Evolutionary conservation across 2,329 filamentous ascomycete genomes (phyloP).

Genomic region (Neonectria coccinea): DNA sequence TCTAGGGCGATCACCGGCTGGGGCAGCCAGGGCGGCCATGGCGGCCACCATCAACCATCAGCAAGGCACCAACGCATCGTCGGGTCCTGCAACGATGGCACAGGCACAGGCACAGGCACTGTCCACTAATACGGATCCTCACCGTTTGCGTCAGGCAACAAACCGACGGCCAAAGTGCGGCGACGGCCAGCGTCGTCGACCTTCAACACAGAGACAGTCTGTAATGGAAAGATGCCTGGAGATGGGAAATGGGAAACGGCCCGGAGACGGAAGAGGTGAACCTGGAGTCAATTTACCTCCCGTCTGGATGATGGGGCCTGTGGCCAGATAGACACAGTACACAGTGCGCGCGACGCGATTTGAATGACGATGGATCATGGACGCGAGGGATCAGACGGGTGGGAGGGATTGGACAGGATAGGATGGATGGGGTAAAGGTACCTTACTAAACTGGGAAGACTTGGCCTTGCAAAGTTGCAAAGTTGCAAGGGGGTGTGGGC

Average conservation of each 20-base stretch:
- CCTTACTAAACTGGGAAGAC: conserved; percentile 5
- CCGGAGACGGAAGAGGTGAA: neutral
- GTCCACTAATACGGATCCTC: conserved; percentile 21
- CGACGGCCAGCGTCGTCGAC: neutral
- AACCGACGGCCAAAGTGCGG: conserved; percentile 15
- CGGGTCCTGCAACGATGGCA: conserved; percentile 5
- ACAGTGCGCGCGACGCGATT: conserved; percentile 12
- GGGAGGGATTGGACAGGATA: conserved; percentile 23
- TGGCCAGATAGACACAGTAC: conserved; percentile 7
- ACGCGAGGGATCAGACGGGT: conserved; percentile 24
- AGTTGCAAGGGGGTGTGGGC: conserved; percentile 12
- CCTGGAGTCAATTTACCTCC: conserved; percentile 5
- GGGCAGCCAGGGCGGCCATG: conserved; percentile 24
- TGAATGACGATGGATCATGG: conserved; percentile 16
- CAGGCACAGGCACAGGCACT: neutral
- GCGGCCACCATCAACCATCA: conserved; percentile 29
- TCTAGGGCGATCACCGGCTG: conserved; percentile 13
- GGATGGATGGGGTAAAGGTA: conserved; percentile 10
- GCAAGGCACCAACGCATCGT: conserved; percentile 25
- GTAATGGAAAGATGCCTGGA: neutral
- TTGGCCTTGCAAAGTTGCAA: no score
- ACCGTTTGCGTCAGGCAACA: conserved; percentile 25
- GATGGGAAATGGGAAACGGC: neutral
- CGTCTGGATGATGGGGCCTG: neutral
- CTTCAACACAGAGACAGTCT: conserved; percentile 5